Percentiles rank a stretch among this genome's conserved stretches.
phyloP scores from a whole-genome alignment of 352 stramenopile species.

The Globisporangium cederbergense region DNA sequence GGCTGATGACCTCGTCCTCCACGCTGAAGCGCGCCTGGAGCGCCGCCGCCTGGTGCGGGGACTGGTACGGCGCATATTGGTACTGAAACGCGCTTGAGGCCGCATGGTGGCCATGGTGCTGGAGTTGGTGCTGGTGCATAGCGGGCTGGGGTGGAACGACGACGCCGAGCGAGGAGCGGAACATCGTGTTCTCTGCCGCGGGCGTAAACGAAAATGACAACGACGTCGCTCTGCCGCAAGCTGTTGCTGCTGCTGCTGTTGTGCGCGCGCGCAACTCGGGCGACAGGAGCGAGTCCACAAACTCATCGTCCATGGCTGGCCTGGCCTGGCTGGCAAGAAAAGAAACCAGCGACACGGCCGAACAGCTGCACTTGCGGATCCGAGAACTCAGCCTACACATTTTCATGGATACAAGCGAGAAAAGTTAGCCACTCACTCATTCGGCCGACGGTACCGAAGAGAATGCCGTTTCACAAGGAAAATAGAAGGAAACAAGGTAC shows the following conservation, averaged over 20 bases:
- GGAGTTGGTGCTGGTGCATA: not conserved
- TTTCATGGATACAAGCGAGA: slow-evolving; percentile 5
- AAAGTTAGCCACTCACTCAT: slow-evolving; percentile 15
- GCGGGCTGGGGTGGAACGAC: slow-evolving; percentile 2
- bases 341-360: slow-evolving; percentile 11
- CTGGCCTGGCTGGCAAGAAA: not conserved
- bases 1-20: slow-evolving; percentile 18
- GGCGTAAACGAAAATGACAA: slow-evolving; percentile 12
- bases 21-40: slow-evolving; percentile 1
- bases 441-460: not conserved
- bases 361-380: slow-evolving; percentile 8
- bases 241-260: not conserved
- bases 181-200: slow-evolving; percentile 19
- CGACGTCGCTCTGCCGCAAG: slow-evolving; percentile 9
- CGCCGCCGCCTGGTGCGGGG: not conserved
- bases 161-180: slow-evolving; percentile 11
- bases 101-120: not conserved
- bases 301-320: slow-evolving; percentile 6
- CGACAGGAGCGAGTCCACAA: slow-evolving; percentile 13
- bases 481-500: slow-evolving; percentile 5
- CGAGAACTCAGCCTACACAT: slow-evolving; percentile 9
- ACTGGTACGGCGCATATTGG: not conserved
- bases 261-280: slow-evolving; percentile 8
- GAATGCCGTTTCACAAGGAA: slow-evolving; percentile 12
- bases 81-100: not conserved